A percentile compares a stretch with the other conserved stretches of the same genome.
Evolutionary conservation across 257 asterid genomes (phyloP).

Genomic region (Fraxinus cuspidata): DNA sequence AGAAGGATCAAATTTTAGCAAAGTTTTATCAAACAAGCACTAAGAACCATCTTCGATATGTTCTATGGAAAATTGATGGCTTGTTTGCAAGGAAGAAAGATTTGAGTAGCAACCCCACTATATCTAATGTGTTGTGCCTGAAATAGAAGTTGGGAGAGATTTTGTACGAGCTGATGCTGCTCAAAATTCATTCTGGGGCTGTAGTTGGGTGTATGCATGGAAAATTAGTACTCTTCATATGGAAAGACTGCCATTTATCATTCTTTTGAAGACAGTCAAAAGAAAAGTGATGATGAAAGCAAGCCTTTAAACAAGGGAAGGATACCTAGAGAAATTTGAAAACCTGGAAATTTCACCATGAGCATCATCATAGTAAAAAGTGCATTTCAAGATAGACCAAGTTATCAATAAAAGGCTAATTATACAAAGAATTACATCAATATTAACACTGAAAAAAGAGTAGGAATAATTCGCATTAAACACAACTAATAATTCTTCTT

Average conservation of each 20-base stretch:
- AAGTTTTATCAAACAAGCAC: no score
- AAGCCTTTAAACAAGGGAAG: background rate
- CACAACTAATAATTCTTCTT: background rate
- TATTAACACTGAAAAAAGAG: background rate
- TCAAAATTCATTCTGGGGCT: background rate
- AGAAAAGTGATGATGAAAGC: no score
- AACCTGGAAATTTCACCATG: background rate
- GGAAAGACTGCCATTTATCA: background rate
- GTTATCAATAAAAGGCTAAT: background rate
- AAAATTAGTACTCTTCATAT: no score
- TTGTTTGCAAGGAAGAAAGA: no score
- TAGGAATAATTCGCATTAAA: background rate
- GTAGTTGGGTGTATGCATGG: background rate
- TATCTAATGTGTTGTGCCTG: background rate
- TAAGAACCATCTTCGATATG: no score
- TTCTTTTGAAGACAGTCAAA: background rate
- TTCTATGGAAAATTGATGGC: no score
- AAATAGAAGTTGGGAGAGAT: background rate
- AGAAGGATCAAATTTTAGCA: no score
- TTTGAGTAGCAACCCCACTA: background rate
- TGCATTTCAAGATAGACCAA: background rate
- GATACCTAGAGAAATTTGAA: background rate
- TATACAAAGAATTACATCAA: background rate
- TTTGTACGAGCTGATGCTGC: background rate
- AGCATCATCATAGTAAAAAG: background rate